Percentiles rank a stretch among this genome's conserved stretches.
Conservation (phyloP, 768 basidiomycete genomes). For the Hygrophoropsis aurantiaca region DNA sequence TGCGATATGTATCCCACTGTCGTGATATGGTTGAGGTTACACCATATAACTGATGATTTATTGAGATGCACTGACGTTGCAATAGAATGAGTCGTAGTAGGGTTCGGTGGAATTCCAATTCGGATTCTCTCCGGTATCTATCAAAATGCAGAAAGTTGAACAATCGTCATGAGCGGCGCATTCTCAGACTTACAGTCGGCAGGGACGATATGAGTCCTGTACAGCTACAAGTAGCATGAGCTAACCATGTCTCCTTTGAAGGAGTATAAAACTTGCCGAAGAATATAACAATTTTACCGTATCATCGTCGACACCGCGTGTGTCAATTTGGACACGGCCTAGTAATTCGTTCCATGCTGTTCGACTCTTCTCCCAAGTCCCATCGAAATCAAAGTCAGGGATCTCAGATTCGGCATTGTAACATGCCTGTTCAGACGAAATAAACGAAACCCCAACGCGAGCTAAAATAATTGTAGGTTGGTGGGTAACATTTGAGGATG, state of each 20-base stretch:
- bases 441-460: slow-evolving; percentile 63
- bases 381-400: slow-evolving; percentile 54
- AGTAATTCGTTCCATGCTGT: slow-evolving; percentile 60
- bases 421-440: slow-evolving; percentile 61
- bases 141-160: background rate
- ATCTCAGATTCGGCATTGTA: slow-evolving; percentile 61
- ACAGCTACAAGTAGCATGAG: slow-evolving; percentile 36
- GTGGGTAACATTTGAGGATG: slow-evolving; percentile 30
- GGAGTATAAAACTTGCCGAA: slow-evolving; percentile 37
- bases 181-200: slow-evolving; percentile 60
- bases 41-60: too few relatives aligned
- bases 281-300: slow-evolving; percentile 59
- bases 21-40: too few relatives aligned
- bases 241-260: background rate
- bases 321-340: slow-evolving; percentile 52
- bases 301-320: slow-evolving; percentile 44
- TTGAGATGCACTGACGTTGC: slow-evolving; percentile 46
- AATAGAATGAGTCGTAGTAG: slow-evolving; percentile 68
- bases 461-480: slow-evolving; percentile 46
- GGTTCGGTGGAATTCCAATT: slow-evolving; percentile 64
- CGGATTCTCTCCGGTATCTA: slow-evolving; percentile 66
- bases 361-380: slow-evolving; percentile 41
- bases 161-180: too few relatives aligned
- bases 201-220: slow-evolving; percentile 62
- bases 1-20: slow-evolving; percentile 68